Percentiles rank a stretch among this genome's conserved stretches.
These are phyloP conservation scores for Cyclostephanos tholiformis DNA, from an alignment of 108 stramenopile species.

Conservation along the genomic window DNA sequence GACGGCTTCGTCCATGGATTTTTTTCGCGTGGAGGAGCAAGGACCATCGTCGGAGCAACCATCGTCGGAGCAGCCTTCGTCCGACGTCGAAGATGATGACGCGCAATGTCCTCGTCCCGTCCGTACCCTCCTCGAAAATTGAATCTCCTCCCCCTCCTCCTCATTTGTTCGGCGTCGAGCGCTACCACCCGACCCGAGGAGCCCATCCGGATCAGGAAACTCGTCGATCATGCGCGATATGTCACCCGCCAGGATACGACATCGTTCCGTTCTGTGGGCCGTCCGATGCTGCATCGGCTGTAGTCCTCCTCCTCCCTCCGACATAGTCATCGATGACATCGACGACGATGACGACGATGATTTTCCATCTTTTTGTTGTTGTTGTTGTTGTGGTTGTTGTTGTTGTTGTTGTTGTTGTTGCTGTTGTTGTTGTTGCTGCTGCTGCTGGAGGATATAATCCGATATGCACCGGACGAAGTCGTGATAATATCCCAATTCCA, in stretches of 20 bases:
- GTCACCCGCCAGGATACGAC: constrained; percentile 22
- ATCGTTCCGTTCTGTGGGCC: constrained; percentile 29
- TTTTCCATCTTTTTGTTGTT: too few relatives aligned
- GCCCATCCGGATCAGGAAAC: constrained; percentile 40
- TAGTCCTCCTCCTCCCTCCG: neutral
- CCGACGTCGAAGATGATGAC: too few relatives aligned
- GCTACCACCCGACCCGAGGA: constrained; percentile 7
- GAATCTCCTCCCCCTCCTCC: neutral
- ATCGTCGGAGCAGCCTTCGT: too few relatives aligned
- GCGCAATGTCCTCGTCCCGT: neutral
- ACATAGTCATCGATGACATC: neutral
- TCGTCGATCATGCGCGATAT: constrained; percentile 16
- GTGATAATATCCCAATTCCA: constrained; percentile 42
- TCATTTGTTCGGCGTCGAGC: too few relatives aligned
- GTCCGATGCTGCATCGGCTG: neutral
- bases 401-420: too few relatives aligned
- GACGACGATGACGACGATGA: neutral
- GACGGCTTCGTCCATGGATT: too few relatives aligned
- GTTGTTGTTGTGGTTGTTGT: too few relatives aligned
- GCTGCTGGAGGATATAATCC: neutral
- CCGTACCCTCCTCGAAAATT: neutral
- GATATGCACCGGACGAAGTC: constrained; percentile 21
- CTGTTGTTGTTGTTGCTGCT: too few relatives aligned
- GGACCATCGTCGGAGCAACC: too few relatives aligned
- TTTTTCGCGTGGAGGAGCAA: neutral